Base-by-base conservation (phyloP, 1,139 yeast genomes). In the Scheffersomyces cryptocercus region DNA sequence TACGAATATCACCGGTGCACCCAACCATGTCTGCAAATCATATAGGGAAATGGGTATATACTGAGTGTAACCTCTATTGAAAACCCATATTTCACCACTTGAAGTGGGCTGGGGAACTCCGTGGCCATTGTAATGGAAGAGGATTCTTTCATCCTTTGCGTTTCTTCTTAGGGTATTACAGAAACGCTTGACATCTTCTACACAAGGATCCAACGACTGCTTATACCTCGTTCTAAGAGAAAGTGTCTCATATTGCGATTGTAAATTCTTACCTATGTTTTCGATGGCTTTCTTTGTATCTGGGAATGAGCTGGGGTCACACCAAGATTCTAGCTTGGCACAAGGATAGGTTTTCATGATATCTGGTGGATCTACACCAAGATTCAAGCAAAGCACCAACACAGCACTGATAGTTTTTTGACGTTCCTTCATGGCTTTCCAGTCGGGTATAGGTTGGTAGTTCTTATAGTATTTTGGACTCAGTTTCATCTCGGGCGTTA, bases 51-150 rank as follows among this genome's bases (percentile, higher is more conserved):
- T 95, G 1, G 99, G 99, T 48, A 93, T 93, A 61, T 93, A 93
- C 66, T 93, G 99, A 1, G 99, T 93, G 62, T 91, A 95, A 1
- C 97, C 97, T 54, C 97, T 73, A 64, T 93, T 93, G 68, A 93
- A 93, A 12, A 95, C 98, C 99, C 99, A 93, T 16, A 93, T 89
- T 60, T 93, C 99, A n/a, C 99, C 99, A 42, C 91, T 83, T 28
- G 90, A 82, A 0, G 99, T 95, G 0, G 99, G 99, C 53, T 90
- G 90, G 0, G 99, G 99, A 2, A 93, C 99, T 13, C 99, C 99
- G 60, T 93, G 99, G 3, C 99, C 99, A 58, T 93, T 93, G 62
- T 95, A 93, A 62, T 95, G 99, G 64, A 93, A 93, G 42, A 93
- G 64, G 9, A 91, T 86, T 43, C 99, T 76, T 59, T 85, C 91